phyloP scores from a whole-genome alignment of 768 basidiomycete species.

The Auricularia sp. region DNA sequence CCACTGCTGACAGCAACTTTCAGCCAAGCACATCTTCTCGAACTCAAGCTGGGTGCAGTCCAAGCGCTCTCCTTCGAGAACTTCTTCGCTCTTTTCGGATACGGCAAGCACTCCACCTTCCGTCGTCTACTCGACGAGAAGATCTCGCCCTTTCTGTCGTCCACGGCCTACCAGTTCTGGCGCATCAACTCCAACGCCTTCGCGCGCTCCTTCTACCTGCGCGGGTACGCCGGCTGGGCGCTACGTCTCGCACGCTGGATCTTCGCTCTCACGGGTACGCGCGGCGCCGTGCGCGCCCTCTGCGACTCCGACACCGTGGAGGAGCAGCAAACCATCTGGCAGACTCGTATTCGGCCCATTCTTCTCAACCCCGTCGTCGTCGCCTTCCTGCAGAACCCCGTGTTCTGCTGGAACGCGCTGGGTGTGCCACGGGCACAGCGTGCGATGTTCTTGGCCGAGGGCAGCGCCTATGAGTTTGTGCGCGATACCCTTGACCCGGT shows the following conservation, averaged over 20 bases:
- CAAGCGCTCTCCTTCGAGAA: constrained; percentile 47
- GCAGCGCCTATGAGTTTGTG: constrained; percentile 38
- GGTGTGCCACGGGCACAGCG: constrained; percentile 68
- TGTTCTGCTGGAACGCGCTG: constrained; percentile 68
- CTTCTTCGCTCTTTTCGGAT: constrained; percentile 58
- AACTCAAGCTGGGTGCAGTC: constrained; percentile 65
- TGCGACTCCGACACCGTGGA: constrained; percentile 42
- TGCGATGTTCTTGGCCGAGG: constrained; percentile 45
- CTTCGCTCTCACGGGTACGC: constrained; percentile 51
- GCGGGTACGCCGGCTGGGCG: constrained; percentile 59
- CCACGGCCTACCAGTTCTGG: constrained; percentile 72
- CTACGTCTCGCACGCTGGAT: constrained; percentile 49
- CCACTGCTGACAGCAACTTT: neutral
- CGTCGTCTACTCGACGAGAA: constrained; percentile 46
- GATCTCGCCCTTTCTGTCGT: constrained; percentile 58
- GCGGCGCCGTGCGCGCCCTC: constrained; percentile 42
- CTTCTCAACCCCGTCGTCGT: constrained; percentile 49
- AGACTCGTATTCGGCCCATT: constrained; percentile 45
- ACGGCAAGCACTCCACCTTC: constrained; percentile 51
- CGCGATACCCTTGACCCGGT: constrained; percentile 43
- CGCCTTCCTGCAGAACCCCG: constrained; percentile 36
- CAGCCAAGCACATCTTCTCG: constrained; percentile 66
- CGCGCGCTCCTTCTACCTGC: constrained; percentile 49
- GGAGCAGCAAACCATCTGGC: constrained; percentile 58
- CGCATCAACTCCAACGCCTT: constrained; percentile 42